Evolutionary conservation across 1,139 yeast species (phyloP).

Genomic region (Tardiomyces depauwii): DNA sequence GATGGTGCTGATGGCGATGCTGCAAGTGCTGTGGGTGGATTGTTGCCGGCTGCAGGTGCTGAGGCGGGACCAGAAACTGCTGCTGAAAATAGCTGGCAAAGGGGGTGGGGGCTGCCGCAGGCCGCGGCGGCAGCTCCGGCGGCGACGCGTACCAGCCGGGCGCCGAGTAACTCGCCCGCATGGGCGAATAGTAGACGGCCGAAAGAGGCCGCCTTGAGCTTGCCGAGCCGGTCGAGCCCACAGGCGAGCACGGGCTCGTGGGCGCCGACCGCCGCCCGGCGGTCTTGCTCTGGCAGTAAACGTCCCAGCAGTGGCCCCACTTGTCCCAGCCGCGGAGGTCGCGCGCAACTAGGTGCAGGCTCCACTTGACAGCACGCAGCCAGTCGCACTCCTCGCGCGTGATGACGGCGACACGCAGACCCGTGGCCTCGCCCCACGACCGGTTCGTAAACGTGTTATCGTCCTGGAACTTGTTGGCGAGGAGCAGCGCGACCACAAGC

Average conservation of each 20-base stretch:
- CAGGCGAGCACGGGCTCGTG: background rate
- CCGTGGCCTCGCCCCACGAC: constrained; percentile 94
- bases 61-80: background rate
- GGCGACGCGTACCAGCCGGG: background rate
- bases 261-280: background rate
- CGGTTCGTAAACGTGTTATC: constrained; percentile 93
- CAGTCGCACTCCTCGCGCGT: constrained; percentile 65
- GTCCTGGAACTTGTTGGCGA: constrained; percentile 91
- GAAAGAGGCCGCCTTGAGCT: background rate
- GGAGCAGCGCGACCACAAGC: constrained; percentile 58
- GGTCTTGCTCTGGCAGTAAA: constrained; percentile 1
- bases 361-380: constrained; percentile 36
- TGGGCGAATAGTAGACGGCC: background rate
- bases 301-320: constrained; percentile 28
- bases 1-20: too few species aligned
- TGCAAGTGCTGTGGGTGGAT: background rate
- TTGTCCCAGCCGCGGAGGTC: constrained; percentile 27
- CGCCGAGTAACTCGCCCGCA: background rate
- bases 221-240: background rate
- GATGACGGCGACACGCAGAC: constrained; percentile 48
- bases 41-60: background rate
- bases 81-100: background rate
- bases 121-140: background rate
- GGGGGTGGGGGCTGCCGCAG: background rate
- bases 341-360: constrained; percentile 18